Evolutionary conservation across 805 yeast genomes (phyloP).

Genomic region (Millerozyma acaciae): DNA sequence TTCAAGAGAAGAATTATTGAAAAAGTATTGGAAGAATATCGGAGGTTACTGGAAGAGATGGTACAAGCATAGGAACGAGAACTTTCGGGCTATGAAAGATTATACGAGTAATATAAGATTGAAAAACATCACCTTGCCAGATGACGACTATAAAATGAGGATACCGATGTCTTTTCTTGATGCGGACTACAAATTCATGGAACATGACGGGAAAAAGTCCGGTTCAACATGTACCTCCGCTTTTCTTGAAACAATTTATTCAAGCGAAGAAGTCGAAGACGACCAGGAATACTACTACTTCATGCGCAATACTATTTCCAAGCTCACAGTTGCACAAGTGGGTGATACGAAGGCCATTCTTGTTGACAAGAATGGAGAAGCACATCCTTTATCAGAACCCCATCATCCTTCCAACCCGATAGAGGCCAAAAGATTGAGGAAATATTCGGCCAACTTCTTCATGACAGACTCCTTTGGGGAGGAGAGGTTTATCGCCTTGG

Average conservation of each 20-base stretch:
- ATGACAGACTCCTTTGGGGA: conserved; percentile 93
- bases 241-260: conserved; percentile 47
- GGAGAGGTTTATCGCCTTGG: conserved; percentile 74
- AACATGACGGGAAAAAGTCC: conserved; percentile 32
- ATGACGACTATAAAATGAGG: conserved; percentile 58
- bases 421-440: conserved; percentile 69
- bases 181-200: conserved; percentile 61
- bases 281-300: conserved; percentile 47
- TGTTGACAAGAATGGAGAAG: conserved; percentile 78
- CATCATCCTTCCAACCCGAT: conserved; percentile 86
- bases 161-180: conserved; percentile 61
- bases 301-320: conserved; percentile 61
- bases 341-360: conserved; percentile 89
- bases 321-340: conserved; percentile 77
- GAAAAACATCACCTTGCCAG: conserved; percentile 10
- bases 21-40: conserved; percentile 53
- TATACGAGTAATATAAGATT: conserved; percentile 15
- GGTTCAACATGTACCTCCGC: conserved; percentile 78
- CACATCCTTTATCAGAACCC: conserved; percentile 69
- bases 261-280: conserved; percentile 26
- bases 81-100: conserved; percentile 22
- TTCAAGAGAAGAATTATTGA: conserved; percentile 39
- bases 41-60: conserved; percentile 88
- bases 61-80: conserved; percentile 43
- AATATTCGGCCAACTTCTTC: conserved; percentile 56